These are phyloP conservation scores for Fusarium staphyleae DNA, from an alignment of 2,329 filamentous ascomycete species.

Conservation along the genomic window DNA sequence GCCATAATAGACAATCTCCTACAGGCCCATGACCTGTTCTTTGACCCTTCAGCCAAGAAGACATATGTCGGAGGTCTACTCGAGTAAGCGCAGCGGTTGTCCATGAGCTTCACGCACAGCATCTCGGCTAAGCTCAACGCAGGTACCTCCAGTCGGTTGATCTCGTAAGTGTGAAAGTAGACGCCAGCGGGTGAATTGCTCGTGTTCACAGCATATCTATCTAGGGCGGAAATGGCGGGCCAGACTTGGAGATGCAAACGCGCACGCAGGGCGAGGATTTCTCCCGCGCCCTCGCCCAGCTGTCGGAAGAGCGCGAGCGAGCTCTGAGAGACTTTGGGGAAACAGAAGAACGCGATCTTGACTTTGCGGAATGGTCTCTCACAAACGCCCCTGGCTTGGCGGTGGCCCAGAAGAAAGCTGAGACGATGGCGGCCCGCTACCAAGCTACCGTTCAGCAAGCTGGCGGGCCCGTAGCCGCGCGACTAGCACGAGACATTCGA, in stretches of 20 bases:
- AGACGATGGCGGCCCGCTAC: not conserved
- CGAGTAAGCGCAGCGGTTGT: constrained; percentile 7
- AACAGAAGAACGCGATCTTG: constrained; percentile 21
- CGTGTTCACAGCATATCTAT: constrained; percentile 4
- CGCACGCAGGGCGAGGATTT: constrained; percentile 10
- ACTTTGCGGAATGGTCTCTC: constrained; percentile 29
- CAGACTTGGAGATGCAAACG: not conserved
- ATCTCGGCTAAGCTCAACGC: not conserved
- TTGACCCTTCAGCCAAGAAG: constrained; percentile 29
- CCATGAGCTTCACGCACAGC: rapidly evolving
- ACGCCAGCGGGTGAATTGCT: not conserved
- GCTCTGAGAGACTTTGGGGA: constrained; percentile 22
- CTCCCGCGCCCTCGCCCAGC: constrained; percentile 10
- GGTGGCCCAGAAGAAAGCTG: constrained; percentile 10
- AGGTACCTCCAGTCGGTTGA: constrained; percentile 30
- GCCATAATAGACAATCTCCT: constrained; percentile 29
- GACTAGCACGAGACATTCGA: constrained; percentile 13
- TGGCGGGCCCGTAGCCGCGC: constrained; percentile 15
- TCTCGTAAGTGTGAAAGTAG: constrained; percentile 14
- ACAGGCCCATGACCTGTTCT: constrained; percentile 27
- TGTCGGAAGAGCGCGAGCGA: constrained; percentile 16
- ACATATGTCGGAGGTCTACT: constrained; percentile 27
- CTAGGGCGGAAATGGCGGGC: constrained; percentile 8
- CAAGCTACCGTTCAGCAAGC: constrained; percentile 5
- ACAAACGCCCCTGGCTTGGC: constrained; percentile 20